Evolutionary conservation across 1,284 basidiomycete genomes (phyloP).

Genomic region (Vanrija sp.): DNA sequence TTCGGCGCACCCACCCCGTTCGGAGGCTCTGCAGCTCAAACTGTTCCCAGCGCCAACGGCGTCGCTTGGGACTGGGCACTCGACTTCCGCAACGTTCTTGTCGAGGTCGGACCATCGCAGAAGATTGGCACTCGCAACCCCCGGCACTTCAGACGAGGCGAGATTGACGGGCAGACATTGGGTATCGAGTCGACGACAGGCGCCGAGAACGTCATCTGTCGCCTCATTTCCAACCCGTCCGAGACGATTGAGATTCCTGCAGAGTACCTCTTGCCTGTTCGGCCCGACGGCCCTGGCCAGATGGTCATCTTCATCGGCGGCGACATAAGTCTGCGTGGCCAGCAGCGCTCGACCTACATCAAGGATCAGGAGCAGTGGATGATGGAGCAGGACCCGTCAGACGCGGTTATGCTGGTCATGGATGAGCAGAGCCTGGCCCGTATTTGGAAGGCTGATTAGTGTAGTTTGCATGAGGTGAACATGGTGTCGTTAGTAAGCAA

Average conservation of each 20-base stretch:
- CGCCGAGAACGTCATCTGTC: slow-evolving; percentile 25
- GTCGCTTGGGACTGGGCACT: slow-evolving; percentile 44
- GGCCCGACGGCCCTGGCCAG: slow-evolving; percentile 37
- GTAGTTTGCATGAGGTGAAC: neutral
- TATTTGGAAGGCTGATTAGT: slow-evolving; percentile 27
- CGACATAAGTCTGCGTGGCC: slow-evolving; percentile 27
- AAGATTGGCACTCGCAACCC: slow-evolving; percentile 33
- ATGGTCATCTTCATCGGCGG: slow-evolving; percentile 34
- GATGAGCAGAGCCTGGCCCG: slow-evolving; percentile 35
- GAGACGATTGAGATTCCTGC: slow-evolving; percentile 33
- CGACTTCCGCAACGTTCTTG: slow-evolving; percentile 46
- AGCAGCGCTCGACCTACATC: slow-evolving; percentile 36
- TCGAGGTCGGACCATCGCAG: slow-evolving; percentile 36
- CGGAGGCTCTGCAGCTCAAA: slow-evolving; percentile 5
- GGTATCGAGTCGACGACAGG: slow-evolving; percentile 28
- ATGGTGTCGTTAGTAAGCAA: too few species aligned
- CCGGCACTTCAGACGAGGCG: slow-evolving; percentile 41
- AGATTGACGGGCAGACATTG: slow-evolving; percentile 31
- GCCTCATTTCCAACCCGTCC: slow-evolving; percentile 22
- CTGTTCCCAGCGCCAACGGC: slow-evolving; percentile 3
- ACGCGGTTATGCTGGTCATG: slow-evolving; percentile 30
- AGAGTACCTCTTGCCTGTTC: slow-evolving; percentile 36
- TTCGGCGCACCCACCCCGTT: slow-evolving; percentile 52
- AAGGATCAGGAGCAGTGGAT: slow-evolving; percentile 41
- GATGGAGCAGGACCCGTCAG: slow-evolving; percentile 37